A percentile compares a stretch with the other conserved stretches of the same genome.
Evolutionary conservation across 768 basidiomycete species (phyloP).

Genomic region (Rhizopogon rudus): DNA sequence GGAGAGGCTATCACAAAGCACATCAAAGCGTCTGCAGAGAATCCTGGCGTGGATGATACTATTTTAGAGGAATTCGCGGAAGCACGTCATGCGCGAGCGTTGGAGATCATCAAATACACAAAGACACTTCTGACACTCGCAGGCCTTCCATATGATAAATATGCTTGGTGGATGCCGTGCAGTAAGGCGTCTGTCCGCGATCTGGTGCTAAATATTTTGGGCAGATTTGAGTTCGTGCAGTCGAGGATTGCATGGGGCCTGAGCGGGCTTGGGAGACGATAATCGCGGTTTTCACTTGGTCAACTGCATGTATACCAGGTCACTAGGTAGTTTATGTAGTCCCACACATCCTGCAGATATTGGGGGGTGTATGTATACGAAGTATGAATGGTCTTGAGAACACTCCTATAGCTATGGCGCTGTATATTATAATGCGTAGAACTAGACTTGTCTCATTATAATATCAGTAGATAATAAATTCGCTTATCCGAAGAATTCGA

Average conservation of each 20-base stretch:
- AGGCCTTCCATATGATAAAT: conserved; percentile 16
- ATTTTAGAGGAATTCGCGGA: conserved; percentile 31
- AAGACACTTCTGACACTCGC: conserved; percentile 26
- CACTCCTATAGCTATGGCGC: no score
- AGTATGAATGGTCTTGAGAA: no score
- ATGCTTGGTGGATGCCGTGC: conserved; percentile 21
- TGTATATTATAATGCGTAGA: no score
- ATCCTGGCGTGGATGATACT: conserved; percentile 15
- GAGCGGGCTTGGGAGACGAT: conserved; percentile 10
- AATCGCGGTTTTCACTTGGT: no score
- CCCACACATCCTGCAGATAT: no score
- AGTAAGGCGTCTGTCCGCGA: conserved; percentile 22
- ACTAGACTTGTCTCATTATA: no score
- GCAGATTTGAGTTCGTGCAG: conserved; percentile 13
- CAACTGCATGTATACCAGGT: no score
- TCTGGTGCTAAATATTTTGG: conserved; percentile 17
- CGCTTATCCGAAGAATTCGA: no score
- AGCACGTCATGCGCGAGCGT: conserved; percentile 33
- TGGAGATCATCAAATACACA: conserved; percentile 36
- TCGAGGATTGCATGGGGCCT: conserved; percentile 18
- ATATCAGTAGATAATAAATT: no score
- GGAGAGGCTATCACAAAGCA: conserved; percentile 37
- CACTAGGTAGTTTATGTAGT: no score
- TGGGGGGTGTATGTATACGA: no score
- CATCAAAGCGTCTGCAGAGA: conserved; percentile 15